Evolutionary conservation across 2,329 filamentous ascomycete species (phyloP).

Genomic region (Cadophora malorum): DNA sequence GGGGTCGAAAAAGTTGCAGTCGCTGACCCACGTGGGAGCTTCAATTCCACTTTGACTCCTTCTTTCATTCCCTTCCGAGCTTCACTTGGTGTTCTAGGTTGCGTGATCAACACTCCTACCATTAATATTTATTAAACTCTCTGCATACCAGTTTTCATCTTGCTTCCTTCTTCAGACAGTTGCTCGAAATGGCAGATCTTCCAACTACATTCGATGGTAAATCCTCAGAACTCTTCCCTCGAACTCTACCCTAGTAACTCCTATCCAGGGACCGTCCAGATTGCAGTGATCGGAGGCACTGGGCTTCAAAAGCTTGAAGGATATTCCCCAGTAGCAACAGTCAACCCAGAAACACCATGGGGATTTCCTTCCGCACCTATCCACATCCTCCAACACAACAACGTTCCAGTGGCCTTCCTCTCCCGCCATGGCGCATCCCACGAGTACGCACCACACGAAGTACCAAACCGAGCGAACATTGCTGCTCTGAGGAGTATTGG

Average conservation of each 20-base stretch:
- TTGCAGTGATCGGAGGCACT: conserved; percentile 92
- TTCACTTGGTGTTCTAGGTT: not conserved
- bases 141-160: not conserved
- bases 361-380: conserved; percentile 78
- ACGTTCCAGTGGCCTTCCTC: conserved; percentile 86
- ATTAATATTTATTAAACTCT: not conserved
- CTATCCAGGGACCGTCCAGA: conserved; percentile 69
- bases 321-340: conserved; percentile 81
- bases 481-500: conserved; percentile 93
- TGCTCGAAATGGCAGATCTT: conserved; percentile 36
- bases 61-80: not conserved
- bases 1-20: conserved; percentile 22
- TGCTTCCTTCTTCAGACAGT: conserved; percentile 6
- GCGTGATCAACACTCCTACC: not conserved
- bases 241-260: conserved; percentile 10
- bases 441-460: conserved; percentile 89
- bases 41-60: not conserved
- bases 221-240: not conserved
- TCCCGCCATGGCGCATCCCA: conserved; percentile 91
- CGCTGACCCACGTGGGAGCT: conserved; percentile 26
- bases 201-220: conserved; percentile 40
- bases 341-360: conserved; percentile 87
- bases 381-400: conserved; percentile 85
- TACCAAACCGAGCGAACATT: conserved; percentile 95
- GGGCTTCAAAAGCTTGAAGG: conserved; percentile 86